Percentiles rank a stretch among this genome's conserved stretches.
Evolutionary conservation across 83 land plant genomes (phyloP).

Genomic region (Thuja plicata): DNA sequence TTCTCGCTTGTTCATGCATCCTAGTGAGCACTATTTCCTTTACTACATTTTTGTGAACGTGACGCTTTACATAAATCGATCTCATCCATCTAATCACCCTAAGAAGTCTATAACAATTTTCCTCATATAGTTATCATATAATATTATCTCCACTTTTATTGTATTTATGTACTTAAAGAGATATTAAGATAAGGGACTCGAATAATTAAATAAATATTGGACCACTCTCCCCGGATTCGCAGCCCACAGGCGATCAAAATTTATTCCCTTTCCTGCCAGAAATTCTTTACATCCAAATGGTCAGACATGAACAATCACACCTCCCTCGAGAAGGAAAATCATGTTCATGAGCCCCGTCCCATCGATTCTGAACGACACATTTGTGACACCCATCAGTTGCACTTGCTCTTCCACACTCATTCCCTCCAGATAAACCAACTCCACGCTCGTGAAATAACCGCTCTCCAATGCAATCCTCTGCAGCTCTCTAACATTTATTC

Average conservation of each 20-base stretch:
- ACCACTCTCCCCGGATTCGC: background rate
- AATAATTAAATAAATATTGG: too few relatives aligned
- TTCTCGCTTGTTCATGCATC: too few relatives aligned
- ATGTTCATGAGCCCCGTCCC: constrained; percentile 8
- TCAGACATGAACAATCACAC: background rate
- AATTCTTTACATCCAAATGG: background rate
- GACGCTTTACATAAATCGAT: too few relatives aligned
- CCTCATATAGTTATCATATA: too few relatives aligned
- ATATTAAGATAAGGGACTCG: too few relatives aligned
- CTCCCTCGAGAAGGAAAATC: background rate
- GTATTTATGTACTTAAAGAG: too few relatives aligned
- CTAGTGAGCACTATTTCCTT: too few relatives aligned
- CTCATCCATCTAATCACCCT: too few relatives aligned
- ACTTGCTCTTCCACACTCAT: background rate
- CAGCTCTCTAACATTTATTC: background rate
- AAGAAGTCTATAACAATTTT: too few relatives aligned
- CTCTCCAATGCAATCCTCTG: background rate
- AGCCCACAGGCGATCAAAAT: background rate
- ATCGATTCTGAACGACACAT: background rate
- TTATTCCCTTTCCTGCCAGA: background rate
- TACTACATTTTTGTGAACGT: too few relatives aligned
- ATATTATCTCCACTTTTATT: too few relatives aligned
- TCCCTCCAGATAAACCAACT: background rate
- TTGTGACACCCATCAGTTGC: background rate
- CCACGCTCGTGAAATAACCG: background rate